phyloP scores from a whole-genome alignment of 805 yeast species.

The Nakazawaea peltata region DNA sequence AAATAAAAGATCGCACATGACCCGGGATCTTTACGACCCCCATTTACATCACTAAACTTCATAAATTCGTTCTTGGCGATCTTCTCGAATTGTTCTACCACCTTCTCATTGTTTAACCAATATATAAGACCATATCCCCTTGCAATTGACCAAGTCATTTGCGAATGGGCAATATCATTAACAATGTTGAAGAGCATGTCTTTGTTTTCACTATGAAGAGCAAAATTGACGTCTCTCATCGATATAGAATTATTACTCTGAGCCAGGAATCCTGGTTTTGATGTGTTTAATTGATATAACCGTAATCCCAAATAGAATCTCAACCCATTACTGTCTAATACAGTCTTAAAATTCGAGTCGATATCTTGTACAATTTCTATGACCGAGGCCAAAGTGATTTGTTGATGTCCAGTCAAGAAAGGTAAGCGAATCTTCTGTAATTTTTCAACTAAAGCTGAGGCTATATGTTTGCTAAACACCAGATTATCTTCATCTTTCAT shows the following conservation, averaged over 20 bases:
- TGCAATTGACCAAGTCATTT: conserved; percentile 54
- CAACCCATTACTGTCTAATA: conserved; percentile 58
- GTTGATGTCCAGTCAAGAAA: conserved; percentile 84
- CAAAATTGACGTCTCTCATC: conserved; percentile 85
- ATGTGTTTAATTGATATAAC: conserved; percentile 40
- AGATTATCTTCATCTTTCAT: neutral
- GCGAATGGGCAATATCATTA: conserved; percentile 29
- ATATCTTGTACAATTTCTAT: conserved; percentile 57
- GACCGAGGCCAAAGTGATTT: conserved; percentile 67
- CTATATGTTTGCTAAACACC: conserved; percentile 21
- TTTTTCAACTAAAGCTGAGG: conserved; percentile 45
- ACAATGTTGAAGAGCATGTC: conserved; percentile 51
- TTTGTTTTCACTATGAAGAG: conserved; percentile 73
- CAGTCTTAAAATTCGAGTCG: conserved; percentile 29
- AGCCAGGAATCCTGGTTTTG: conserved; percentile 17
- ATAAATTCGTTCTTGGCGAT: conserved; percentile 67
- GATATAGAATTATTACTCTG: conserved; percentile 38
- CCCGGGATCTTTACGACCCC: conserved; percentile 59
- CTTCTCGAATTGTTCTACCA: conserved; percentile 50
- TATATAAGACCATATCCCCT: conserved; percentile 56
- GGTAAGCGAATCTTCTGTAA: conserved; percentile 65
- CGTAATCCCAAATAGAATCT: conserved; percentile 66
- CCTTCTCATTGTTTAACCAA: conserved; percentile 51
- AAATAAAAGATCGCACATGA: conserved; percentile 66
- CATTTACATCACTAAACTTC: conserved; percentile 25